Conservation (phyloP, 192 early-diverging fungal genomes). For the Coemansia sp. region DNA sequence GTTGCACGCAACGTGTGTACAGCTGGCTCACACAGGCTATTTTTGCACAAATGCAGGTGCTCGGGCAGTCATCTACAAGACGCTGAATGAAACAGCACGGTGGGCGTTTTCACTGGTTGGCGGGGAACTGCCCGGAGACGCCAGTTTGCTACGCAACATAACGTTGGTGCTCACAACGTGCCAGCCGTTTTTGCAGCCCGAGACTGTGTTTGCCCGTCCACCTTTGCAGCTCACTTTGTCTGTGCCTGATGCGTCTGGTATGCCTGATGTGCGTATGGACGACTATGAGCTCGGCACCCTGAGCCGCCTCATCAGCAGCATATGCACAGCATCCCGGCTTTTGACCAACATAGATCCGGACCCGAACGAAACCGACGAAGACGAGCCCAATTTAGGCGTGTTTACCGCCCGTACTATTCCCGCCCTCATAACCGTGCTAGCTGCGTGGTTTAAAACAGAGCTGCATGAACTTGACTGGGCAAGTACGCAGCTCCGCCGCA, state of each 20-base stretch:
- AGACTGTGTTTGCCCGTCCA: background rate
- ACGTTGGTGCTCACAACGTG: conserved; percentile 6
- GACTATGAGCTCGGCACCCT: conserved; percentile 23
- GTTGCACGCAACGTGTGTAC: conserved; percentile 3
- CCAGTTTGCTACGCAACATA: conserved; percentile 14
- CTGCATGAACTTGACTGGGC: conserved; percentile 39
- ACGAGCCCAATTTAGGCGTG: conserved; percentile 22
- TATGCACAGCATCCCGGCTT: conserved; percentile 21
- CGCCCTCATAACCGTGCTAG: conserved; percentile 7
- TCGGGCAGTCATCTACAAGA: background rate
- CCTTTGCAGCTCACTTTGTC: background rate
- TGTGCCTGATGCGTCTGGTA: background rate
- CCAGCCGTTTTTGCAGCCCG: conserved; percentile 28
- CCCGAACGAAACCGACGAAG: conserved; percentile 11
- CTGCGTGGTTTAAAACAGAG: conserved; percentile 31
- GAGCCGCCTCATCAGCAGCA: conserved; percentile 12
- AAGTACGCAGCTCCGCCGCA: conserved; percentile 18
- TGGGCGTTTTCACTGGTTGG: conserved; percentile 17
- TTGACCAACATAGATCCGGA: conserved; percentile 5
- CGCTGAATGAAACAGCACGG: conserved; percentile 8
- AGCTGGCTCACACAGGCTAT: conserved; percentile 7
- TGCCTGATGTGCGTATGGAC: conserved; percentile 5
- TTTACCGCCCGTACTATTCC: conserved; percentile 31
- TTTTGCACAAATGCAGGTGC: background rate
- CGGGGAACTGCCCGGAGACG: conserved; percentile 25